These are phyloP conservation scores for Aspergillus novoparasiticus DNA, from an alignment of 2,329 filamentous ascomycete species.

Conservation along the genomic window DNA sequence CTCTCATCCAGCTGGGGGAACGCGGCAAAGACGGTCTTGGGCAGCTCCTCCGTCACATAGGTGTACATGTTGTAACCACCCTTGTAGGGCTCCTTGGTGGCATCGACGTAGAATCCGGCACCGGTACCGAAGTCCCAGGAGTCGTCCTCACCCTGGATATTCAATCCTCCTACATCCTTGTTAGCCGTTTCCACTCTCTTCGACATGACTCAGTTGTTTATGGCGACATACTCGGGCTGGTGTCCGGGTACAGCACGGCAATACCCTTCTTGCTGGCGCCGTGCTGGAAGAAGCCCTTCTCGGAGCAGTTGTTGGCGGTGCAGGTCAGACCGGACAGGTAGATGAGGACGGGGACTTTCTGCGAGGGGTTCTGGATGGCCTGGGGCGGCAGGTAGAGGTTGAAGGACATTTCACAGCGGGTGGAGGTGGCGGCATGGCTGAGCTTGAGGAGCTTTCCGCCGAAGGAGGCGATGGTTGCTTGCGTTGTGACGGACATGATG, in stretches of 20 bases:
- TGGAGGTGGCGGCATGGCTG: slow-evolving; percentile 76
- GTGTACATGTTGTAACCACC: slow-evolving; percentile 90
- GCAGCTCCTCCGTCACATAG: slow-evolving; percentile 90
- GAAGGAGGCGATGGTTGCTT: slow-evolving; percentile 85
- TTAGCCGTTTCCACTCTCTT: neutral
- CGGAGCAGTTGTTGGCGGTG: slow-evolving; percentile 77
- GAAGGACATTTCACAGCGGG: slow-evolving; percentile 85
- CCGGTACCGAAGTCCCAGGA: slow-evolving; percentile 88
- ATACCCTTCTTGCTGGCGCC: slow-evolving; percentile 78
- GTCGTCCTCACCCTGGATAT: slow-evolving; percentile 82
- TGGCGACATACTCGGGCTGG: slow-evolving; percentile 71
- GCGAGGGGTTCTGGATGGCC: slow-evolving; percentile 54
- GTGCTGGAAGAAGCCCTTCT: slow-evolving; percentile 88
- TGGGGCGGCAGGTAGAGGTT: slow-evolving; percentile 87
- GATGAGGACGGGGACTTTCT: slow-evolving; percentile 80
- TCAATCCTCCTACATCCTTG: slow-evolving; percentile 64
- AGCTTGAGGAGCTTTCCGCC: slow-evolving; percentile 96
- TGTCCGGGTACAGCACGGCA: slow-evolving; percentile 94
- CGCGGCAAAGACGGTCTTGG: slow-evolving; percentile 68
- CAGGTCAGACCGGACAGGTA: slow-evolving; percentile 95
- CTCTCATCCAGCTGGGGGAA: slow-evolving; percentile 72
- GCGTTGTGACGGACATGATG: slow-evolving; percentile 82
- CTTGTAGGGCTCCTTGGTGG: slow-evolving; percentile 72
- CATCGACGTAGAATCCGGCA: slow-evolving; percentile 94
- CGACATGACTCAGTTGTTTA: neutral